phyloP scores from a whole-genome alignment of 441 rosid species.

The Populus hybrid region DNA sequence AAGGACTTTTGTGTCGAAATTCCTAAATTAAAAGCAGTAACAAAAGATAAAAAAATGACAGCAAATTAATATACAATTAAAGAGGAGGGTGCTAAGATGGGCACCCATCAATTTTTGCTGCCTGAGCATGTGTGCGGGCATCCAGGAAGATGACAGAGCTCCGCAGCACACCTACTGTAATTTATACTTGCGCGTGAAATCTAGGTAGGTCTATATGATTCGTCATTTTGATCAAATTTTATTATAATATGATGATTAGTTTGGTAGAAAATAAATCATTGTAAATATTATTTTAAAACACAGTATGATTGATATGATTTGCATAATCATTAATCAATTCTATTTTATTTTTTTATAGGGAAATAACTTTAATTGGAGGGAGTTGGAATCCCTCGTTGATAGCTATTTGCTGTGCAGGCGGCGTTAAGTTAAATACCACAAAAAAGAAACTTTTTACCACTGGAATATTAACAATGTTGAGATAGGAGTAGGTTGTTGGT shows the following conservation, averaged over 20 bases:
- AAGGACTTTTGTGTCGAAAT: slow-evolving; percentile 55
- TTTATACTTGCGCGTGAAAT: not conserved
- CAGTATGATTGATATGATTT: not conserved
- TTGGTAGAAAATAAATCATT: too few species aligned
- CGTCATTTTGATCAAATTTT: too few species aligned
- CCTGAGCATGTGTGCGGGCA: not conserved
- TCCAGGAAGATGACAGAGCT: not conserved
- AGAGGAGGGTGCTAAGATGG: not conserved
- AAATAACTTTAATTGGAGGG: not conserved
- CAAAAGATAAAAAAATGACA: not conserved
- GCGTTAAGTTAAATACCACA: not conserved
- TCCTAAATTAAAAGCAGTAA: not conserved
- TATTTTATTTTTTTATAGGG: not conserved
- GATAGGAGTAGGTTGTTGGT: too few species aligned
- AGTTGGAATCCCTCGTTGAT: not conserved
- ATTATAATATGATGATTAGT: too few species aligned
- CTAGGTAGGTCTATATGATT: not conserved
- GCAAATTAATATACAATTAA: not conserved
- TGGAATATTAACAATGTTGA: not conserved
- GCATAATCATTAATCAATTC: too few species aligned
- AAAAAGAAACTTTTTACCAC: not conserved
- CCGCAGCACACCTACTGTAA: not conserved
- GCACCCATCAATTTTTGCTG: not conserved
- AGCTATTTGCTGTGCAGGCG: not conserved
- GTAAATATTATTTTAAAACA: too few species aligned